phyloP scores from a whole-genome alignment of 2,329 filamentous ascomycete genomes.

The Albophoma yamanashiensis region DNA sequence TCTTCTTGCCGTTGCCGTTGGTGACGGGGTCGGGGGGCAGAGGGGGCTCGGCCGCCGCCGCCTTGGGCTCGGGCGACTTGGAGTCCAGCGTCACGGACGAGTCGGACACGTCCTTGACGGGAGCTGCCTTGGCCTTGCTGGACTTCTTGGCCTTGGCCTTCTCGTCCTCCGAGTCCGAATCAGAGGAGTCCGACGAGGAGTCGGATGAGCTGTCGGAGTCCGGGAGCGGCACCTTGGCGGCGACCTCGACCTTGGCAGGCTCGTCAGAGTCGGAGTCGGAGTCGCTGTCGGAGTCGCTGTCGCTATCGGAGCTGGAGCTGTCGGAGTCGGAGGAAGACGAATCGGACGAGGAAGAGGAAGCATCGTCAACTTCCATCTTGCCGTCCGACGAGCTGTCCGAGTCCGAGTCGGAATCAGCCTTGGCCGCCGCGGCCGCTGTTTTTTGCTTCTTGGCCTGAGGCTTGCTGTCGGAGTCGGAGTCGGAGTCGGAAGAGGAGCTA shows the following conservation, averaged over 20 bases:
- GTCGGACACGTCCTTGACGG: slow-evolving; percentile 24
- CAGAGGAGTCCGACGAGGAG: slow-evolving; percentile 18
- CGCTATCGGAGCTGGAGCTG: slow-evolving; percentile 27
- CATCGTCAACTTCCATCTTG: slow-evolving; percentile 12
- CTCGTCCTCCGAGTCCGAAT: slow-evolving; percentile 24
- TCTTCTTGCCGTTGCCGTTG: slow-evolving; percentile 34
- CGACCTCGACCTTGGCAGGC: slow-evolving; percentile 22
- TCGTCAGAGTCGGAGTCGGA: slow-evolving; percentile 7
- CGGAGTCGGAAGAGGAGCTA: slow-evolving; percentile 21
- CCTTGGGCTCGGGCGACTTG: slow-evolving; percentile 28
- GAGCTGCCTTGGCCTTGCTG: slow-evolving; percentile 7
- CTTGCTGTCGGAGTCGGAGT: slow-evolving; percentile 35
- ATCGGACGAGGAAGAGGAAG: slow-evolving; percentile 23
- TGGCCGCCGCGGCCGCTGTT: slow-evolving; percentile 16
- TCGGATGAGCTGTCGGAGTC: slow-evolving; percentile 28
- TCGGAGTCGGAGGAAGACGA: slow-evolving; percentile 18
- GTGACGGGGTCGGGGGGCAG: slow-evolving; percentile 39
- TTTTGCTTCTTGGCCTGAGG: slow-evolving; percentile 43
- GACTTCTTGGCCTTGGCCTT: slow-evolving; percentile 11
- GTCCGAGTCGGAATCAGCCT: slow-evolving; percentile 7
- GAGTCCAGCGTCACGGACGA: slow-evolving; percentile 41
- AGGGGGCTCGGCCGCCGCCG: slow-evolving; percentile 31
- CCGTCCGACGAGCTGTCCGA: slow-evolving; percentile 5
- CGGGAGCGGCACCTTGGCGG: slow-evolving; percentile 29
- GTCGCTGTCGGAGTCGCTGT: slow-evolving; percentile 20